These are phyloP conservation scores for Nannochloris sp. DNA, from an alignment of 139 green algal species.

Conservation along the genomic window DNA sequence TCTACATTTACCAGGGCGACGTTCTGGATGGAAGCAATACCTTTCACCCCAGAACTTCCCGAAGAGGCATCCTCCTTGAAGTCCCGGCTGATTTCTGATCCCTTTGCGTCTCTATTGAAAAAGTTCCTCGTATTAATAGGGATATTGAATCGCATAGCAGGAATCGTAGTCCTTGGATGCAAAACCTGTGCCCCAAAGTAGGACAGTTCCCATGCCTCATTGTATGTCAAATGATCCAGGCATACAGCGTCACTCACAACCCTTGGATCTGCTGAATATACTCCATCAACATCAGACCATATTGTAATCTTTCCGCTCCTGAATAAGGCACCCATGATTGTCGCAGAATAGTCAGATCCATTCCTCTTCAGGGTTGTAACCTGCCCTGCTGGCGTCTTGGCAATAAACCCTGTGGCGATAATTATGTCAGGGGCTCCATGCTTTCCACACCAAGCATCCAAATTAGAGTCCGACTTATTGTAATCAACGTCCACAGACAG, in stretches of 20 bases:
- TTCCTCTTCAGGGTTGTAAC: constrained; percentile 80
- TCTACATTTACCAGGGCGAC: constrained; percentile 91
- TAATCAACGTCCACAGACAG: constrained; percentile 84
- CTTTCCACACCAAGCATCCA: constrained; percentile 52
- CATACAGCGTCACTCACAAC: constrained; percentile 51
- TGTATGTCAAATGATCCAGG: constrained; percentile 69
- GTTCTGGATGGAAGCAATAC: constrained; percentile 95
- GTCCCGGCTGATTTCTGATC: constrained; percentile 38
- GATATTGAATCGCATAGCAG: constrained; percentile 89
- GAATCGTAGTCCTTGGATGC: constrained; percentile 92
- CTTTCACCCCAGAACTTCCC: constrained; percentile 63
- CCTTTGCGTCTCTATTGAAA: constrained; percentile 69
- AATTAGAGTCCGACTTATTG: constrained; percentile 43
- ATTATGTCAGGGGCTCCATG: constrained; percentile 52
- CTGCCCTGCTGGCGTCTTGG: constrained; percentile 46
- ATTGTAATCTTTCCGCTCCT: constrained; percentile 78
- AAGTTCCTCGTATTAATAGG: constrained; percentile 95
- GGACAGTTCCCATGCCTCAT: constrained; percentile 95
- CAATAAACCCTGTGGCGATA: constrained; percentile 92
- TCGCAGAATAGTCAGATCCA: constrained; percentile 87
- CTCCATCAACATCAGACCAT: constrained; percentile 96
- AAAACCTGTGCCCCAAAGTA: constrained; percentile 99
- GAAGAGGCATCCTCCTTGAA: constrained; percentile 5
- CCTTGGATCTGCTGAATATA: constrained; percentile 89
- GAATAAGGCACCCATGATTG: constrained; percentile 87